phyloP scores from a whole-genome alignment of 805 yeast species.

The Ogataea salicorniae region DNA sequence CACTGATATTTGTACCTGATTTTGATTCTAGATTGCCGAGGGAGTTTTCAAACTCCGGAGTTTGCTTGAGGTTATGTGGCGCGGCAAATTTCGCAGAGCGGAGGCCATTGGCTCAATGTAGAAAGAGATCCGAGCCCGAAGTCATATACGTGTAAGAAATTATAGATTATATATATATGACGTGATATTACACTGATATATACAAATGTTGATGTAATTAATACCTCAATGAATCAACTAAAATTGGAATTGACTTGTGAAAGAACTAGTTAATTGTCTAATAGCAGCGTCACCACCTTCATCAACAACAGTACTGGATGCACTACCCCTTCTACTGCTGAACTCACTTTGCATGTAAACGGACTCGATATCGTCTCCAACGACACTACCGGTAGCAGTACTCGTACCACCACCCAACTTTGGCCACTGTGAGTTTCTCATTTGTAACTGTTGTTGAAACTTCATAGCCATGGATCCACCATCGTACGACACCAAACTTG shows the following conservation, averaged over 20 bases:
- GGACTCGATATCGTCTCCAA: constrained; percentile 5
- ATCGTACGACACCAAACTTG: constrained; percentile 34
- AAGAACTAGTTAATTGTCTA: constrained; percentile 7
- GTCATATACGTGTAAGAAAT: not conserved
- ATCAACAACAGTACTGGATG: not conserved
- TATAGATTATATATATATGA: not conserved
- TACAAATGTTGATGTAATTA: not conserved
- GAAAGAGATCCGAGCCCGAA: not conserved
- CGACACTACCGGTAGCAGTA: constrained; percentile 3
- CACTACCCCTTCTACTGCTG: constrained; percentile 1
- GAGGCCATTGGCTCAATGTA: too few species aligned
- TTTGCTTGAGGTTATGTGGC: too few species aligned
- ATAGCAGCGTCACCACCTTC: constrained; percentile 24
- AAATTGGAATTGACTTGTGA: constrained; percentile 12
- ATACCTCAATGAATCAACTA: not conserved
- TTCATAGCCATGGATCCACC: constrained; percentile 14
- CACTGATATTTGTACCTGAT: too few species aligned
- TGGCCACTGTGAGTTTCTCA: constrained; percentile 16
- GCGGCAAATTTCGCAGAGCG: too few species aligned
- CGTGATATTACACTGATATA: too few species aligned
- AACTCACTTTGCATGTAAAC: too few species aligned
- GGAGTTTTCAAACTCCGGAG: too few species aligned
- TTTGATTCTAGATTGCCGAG: too few species aligned
- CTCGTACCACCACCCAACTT: constrained; percentile 12
- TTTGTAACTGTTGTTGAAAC: constrained; percentile 7